Evolutionary conservation across 345 rosid species (phyloP).

Genomic region (Bruguiera parviflora): DNA sequence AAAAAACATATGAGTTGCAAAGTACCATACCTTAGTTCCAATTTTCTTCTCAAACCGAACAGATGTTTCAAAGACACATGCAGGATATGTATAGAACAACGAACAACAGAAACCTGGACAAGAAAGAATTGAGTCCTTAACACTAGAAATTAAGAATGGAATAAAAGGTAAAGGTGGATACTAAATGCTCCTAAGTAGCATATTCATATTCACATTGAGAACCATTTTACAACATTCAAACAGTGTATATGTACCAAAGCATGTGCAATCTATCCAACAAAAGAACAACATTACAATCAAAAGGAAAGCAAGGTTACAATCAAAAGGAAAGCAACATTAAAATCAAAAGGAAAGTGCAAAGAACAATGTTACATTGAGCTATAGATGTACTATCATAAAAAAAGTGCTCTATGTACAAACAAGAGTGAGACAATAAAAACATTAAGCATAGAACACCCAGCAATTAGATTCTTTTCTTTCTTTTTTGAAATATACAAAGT

Average conservation of each 20-base stretch:
- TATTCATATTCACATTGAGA: neutral
- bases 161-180: neutral
- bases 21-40: constrained; percentile 52
- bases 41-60: constrained; percentile 38
- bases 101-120: constrained; percentile 53
- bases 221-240: neutral
- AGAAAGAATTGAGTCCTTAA: constrained; percentile 15
- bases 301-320: neutral
- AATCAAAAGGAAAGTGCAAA: neutral
- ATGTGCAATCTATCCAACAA: neutral
- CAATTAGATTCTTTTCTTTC: too few relatives aligned
- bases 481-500: too few relatives aligned
- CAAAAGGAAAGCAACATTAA: neutral
- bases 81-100: constrained; percentile 56
- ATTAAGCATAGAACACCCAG: too few relatives aligned
- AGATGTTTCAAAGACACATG: constrained; percentile 61
- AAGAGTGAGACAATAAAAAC: too few relatives aligned
- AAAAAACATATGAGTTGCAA: constrained; percentile 4
- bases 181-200: neutral
- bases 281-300: neutral
- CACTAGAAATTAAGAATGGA: constrained; percentile 6
- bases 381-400: too few relatives aligned
- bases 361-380: too few relatives aligned
- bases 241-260: neutral
- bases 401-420: too few relatives aligned